Evolutionary conservation across 805 yeast species (phyloP).

Genomic region (Metschnikowia rubicola): DNA sequence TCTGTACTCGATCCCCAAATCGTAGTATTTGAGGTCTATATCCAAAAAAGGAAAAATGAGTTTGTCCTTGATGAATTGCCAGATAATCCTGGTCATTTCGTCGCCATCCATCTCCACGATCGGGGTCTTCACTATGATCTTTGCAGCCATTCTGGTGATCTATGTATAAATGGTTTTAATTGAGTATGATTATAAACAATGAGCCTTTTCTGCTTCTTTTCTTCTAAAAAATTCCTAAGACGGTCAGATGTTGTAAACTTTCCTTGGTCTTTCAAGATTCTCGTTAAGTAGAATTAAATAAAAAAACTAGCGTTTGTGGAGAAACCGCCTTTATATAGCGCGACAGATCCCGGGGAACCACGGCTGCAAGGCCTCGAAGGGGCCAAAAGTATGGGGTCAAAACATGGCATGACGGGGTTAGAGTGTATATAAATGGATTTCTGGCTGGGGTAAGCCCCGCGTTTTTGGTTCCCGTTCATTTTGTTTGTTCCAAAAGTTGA

Average conservation of each 20-base stretch:
- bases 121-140: constrained; percentile 69
- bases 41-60: constrained; percentile 68
- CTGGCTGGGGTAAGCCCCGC: background rate
- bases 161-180: background rate
- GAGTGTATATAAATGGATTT: no score
- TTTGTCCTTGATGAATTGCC: constrained; percentile 69
- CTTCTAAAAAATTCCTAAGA: background rate
- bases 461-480: background rate
- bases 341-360: background rate
- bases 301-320: background rate
- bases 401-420: no score
- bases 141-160: constrained; percentile 22
- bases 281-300: background rate
- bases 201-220: background rate
- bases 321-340: constrained; percentile 2
- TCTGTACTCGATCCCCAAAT: constrained; percentile 63
- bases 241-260: no score
- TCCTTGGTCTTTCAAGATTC: no score
- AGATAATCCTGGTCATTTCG: constrained; percentile 83
- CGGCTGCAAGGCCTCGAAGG: background rate
- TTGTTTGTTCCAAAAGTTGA: no score
- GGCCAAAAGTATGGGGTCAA: background rate
- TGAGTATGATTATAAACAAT: no score
- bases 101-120: constrained; percentile 82
- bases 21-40: constrained; percentile 73